Conservation (phyloP, 2,329 filamentous ascomycete genomes). For the Teratosphaeriaceae sp. region DNA sequence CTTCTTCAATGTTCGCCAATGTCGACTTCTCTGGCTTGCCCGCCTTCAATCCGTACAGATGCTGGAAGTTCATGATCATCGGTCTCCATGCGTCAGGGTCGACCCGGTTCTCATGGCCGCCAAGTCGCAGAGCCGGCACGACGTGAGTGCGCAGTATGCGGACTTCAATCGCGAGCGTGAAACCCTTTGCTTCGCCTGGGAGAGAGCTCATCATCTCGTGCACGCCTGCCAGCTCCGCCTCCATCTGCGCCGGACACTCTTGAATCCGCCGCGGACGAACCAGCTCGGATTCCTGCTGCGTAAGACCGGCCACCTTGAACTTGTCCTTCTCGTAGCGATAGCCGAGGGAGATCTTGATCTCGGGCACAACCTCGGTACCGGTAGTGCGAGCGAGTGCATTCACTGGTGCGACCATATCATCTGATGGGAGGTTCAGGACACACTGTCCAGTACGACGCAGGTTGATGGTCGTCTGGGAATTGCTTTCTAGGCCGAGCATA, state of each 20-base stretch:
- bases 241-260: neutral
- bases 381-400: neutral
- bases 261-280: neutral
- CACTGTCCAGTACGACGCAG: neutral
- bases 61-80: constrained; percentile 1
- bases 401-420: neutral
- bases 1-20: neutral
- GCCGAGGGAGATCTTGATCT: neutral
- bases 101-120: neutral
- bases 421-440: neutral
- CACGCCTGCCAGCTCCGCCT: neutral
- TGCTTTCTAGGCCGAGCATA: neutral
- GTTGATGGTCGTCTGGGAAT: neutral
- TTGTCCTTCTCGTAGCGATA: neutral
- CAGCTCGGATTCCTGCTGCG: neutral
- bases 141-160: neutral
- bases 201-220: neutral
- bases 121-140: neutral
- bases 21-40: neutral
- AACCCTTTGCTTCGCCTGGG: neutral
- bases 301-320: neutral
- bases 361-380: neutral
- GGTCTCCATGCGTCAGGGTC: neutral
- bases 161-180: neutral
- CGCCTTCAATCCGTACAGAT: neutral